Percentiles rank a stretch among this genome's conserved stretches.
Conservation (phyloP, 1,284 basidiomycete genomes). For the Heterobasidion annosum region DNA sequence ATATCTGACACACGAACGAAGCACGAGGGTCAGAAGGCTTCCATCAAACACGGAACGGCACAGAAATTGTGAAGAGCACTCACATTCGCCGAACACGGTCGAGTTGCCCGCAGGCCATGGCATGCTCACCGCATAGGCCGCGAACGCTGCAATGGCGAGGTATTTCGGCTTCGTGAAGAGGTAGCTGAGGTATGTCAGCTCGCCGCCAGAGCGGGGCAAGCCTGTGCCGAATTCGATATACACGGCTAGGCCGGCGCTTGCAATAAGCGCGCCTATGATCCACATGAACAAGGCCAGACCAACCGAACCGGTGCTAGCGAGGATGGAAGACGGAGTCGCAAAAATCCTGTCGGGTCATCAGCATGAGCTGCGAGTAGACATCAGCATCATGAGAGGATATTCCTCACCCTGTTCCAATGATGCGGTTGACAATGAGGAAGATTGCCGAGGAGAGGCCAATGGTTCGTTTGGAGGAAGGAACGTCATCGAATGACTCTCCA, state of each 20-base stretch:
- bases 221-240: conserved; percentile 69
- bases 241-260: conserved; percentile 57
- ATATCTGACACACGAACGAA: conserved; percentile 3
- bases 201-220: conserved; percentile 62
- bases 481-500: conserved; percentile 16
- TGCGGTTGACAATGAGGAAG: conserved; percentile 68
- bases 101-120: conserved; percentile 47
- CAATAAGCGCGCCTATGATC: conserved; percentile 58
- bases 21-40: not conserved
- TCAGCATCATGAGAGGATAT: no score
- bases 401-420: conserved; percentile 60
- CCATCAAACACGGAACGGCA: not conserved
- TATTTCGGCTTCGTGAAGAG: conserved; percentile 57
- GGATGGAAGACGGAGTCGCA: conserved; percentile 62
- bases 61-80: conserved; percentile 8
- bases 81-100: conserved; percentile 64
- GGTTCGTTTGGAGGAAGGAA: conserved; percentile 12
- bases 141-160: conserved; percentile 50
- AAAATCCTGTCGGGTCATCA: conserved; percentile 32
- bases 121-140: conserved; percentile 52
- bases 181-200: conserved; percentile 72
- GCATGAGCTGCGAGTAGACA: no score
- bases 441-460: conserved; percentile 49
- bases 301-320: conserved; percentile 54
- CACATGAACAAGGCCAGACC: conserved; percentile 62